Evolutionary conservation across 345 rosid species (phyloP).

Genomic region (Acer saccharum): DNA sequence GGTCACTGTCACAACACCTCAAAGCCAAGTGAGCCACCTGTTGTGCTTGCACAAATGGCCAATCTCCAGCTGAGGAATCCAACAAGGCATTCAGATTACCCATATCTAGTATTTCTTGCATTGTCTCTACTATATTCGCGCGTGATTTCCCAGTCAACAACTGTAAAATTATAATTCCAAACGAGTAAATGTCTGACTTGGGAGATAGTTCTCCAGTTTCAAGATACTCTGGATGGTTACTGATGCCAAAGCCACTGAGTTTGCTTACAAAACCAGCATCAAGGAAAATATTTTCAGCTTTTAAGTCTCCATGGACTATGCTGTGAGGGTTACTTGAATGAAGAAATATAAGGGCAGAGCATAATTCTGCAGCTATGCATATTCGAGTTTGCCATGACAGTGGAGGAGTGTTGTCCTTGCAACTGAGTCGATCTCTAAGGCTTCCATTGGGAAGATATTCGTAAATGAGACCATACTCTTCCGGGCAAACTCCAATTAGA

Average conservation of each 20-base stretch:
- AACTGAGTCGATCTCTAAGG: conserved; percentile 36
- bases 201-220: conserved; percentile 19
- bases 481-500: conserved; percentile 37
- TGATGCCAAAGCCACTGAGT: conserved; percentile 28
- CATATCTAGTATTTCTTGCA: not conserved
- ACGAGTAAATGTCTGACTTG: conserved; percentile 32
- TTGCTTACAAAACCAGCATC: conserved; percentile 34
- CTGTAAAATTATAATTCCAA: conserved; percentile 34
- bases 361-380: conserved; percentile 31
- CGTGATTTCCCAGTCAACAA: conserved; percentile 30
- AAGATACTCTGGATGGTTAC: not conserved
- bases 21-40: conserved; percentile 30
- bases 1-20: conserved; percentile 31
- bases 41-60: conserved; percentile 32
- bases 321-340: conserved; percentile 25
- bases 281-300: conserved; percentile 33
- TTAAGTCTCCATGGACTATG: conserved; percentile 28
- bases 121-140: not conserved
- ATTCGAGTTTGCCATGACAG: conserved; percentile 38
- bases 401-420: conserved; percentile 26
- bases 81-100: conserved; percentile 15
- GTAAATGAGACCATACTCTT: conserved; percentile 25
- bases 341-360: conserved; percentile 31
- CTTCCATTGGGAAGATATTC: conserved; percentile 40
- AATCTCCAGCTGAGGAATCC: conserved; percentile 35